Conservation (phyloP, 1,139 yeast genomes). For the Candida frijolesensis region DNA sequence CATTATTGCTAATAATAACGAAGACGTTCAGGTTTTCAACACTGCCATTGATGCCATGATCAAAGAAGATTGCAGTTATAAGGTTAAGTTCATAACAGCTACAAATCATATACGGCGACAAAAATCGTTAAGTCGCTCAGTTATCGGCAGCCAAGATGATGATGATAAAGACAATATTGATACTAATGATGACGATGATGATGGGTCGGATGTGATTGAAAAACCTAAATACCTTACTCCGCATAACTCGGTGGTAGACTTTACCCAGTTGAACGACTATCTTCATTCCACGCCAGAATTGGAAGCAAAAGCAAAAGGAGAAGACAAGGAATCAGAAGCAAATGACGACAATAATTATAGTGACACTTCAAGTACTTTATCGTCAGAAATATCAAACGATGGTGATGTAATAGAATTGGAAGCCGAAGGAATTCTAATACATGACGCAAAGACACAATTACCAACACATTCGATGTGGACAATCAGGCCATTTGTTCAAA, state of each 20-base stretch:
- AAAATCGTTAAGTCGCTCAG: slow-evolving; percentile 6
- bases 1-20: slow-evolving; percentile 62
- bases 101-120: slow-evolving; percentile 35
- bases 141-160: not conserved
- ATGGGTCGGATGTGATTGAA: not conserved
- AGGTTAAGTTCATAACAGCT: slow-evolving; percentile 69
- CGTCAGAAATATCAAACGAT: slow-evolving; percentile 49
- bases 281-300: slow-evolving; percentile 11
- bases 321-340: slow-evolving; percentile 13
- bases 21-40: slow-evolving; percentile 68
- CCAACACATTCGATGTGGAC: slow-evolving; percentile 95
- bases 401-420: slow-evolving; percentile 74
- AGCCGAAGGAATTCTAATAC: slow-evolving; percentile 95
- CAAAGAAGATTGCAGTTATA: slow-evolving; percentile 72
- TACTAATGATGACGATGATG: not conserved
- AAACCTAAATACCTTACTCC: slow-evolving; percentile 29
- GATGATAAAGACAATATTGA: not conserved
- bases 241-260: slow-evolving; percentile 23
- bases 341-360: slow-evolving; percentile 10
- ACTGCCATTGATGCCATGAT: slow-evolving; percentile 74
- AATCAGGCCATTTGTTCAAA: slow-evolving; percentile 71
- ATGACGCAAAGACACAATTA: slow-evolving; percentile 55
- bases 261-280: not conserved
- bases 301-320: slow-evolving; percentile 4
- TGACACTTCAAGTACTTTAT: slow-evolving; percentile 22